Base-by-base conservation (phyloP, 1,139 yeast genomes). In the Scheffersomyces cryptocercus region DNA sequence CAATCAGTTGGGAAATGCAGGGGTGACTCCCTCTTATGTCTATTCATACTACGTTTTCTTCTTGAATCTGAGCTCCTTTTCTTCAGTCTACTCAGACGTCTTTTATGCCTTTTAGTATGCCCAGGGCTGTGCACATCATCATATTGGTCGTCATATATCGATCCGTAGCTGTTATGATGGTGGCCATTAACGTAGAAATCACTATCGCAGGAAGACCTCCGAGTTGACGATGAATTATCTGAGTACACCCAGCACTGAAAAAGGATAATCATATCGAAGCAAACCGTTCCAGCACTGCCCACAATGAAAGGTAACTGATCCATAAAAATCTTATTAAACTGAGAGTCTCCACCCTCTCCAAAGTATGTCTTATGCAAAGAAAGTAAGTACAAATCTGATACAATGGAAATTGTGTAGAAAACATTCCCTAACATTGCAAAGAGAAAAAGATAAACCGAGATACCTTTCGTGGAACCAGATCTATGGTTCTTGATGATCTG, bases 401-500 rank as follows among this genome's bases (percentile, higher is more conserved):
- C 45, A 10, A 71, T 61, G 10, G 75, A 69, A 8, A 66, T 47
- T 24, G 71, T 59, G 50, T 71, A 70, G 43, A 70, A 64, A 1
- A 57, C 37, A 46, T 70, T 71, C 1, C 76, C 76, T 31, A 64
- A 42, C 62, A 71, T 58, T 29, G 75, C 73, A 48, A 68, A 65
- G 2, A 69, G 30, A 42, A 72, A 68, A 34, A 72, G 56, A 40
- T 54, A 64, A 2, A 68, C 61, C 3, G 76, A 67, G 4, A 71
- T 59, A 0, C 77, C 77, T 31, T 60, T 49, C 3, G 76, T 70
- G 12, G 73, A 63, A 38, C 63, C 60, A 35, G 53, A 50, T 2
- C 40, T 46, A 46, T 53, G 62, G 50, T 72, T 72, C 38, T 69
- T 62, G 36, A 62, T 11, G 45, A 91, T 88, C 67, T 91, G 98